A percentile compares a stretch with the other conserved stretches of the same genome.
phyloP scores from a whole-genome alignment of 225 moss, liverwort and hornwort species.

The Anthoceros angustus region DNA sequence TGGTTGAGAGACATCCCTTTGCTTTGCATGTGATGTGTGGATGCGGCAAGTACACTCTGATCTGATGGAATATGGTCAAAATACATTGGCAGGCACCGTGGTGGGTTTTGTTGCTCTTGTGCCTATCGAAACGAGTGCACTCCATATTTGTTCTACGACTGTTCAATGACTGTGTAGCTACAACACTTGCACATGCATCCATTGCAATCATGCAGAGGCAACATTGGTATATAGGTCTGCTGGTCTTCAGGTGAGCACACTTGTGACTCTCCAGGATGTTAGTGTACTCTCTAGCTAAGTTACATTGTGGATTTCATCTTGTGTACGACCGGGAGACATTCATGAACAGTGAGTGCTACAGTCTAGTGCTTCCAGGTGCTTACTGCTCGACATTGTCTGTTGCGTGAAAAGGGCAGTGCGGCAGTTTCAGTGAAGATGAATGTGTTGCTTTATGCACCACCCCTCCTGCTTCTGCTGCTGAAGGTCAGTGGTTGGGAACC shows the following conservation, averaged over 20 bases:
- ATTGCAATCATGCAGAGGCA: conserved; percentile 65
- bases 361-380: too few species aligned
- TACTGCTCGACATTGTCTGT: too few species aligned
- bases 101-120: conserved; percentile 68
- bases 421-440: conserved; percentile 99
- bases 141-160: conserved; percentile 93
- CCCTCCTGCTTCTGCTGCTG: conserved; percentile 69
- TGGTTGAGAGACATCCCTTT: not conserved
- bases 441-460: conserved; percentile 83
- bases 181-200: conserved; percentile 75
- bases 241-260: conserved; percentile 53
- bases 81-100: conserved; percentile 52
- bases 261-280: not conserved
- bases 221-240: conserved; percentile 74
- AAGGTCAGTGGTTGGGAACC: conserved; percentile 32
- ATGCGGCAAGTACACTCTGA: not conserved
- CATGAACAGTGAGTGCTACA: not conserved
- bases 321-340: not conserved
- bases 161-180: conserved; percentile 91
- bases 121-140: conserved; percentile 88
- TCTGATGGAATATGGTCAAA: not conserved
- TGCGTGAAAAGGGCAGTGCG: conserved; percentile 29
- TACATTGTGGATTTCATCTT: not conserved
- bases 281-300: not conserved
- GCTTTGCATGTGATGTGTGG: not conserved